Evolutionary conservation across 164 flowering plant genomes (phyloP), one percentile per base, ranked within the genome.

Genomic region (Dillenia turbinata): DNA sequence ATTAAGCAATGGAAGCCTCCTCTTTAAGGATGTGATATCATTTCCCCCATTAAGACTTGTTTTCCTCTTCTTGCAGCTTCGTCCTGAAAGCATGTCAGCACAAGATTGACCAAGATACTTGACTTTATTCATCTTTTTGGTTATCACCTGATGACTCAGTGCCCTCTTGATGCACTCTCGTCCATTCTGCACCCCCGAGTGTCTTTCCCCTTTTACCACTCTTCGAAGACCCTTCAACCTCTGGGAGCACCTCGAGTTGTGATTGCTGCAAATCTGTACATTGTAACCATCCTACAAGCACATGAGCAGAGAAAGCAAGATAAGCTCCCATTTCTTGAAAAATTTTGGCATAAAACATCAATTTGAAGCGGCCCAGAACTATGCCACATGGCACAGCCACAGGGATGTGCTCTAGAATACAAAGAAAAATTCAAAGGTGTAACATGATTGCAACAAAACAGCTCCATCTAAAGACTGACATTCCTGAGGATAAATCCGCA

Each of bases 221-320:
- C 51, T 52, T 44, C 56, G 63, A 7, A 19, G 33, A 46, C 0
- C 49, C 24, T 14, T 65, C 26, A 56, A 43, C 16, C 44, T 57
- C 22, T 12, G 54, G 55, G 47, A 17, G 24, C 15, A 59, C 17
- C 45, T 59, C 12, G 53, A 52, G 33, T 59, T 22, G 19, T 33
- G 22, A 46, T 51, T 52, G 40, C 54, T 47, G 43, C 53, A 26
- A 9, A 10, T 53, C 40, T 48, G 47, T 62, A 49, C 45, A 63
- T 59, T 59, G 22, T 53, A 47, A 54, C 44, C 62, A 59, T 52
- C 75, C 75, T 72, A 69, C 49, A 72, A 47, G 52, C 46, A 55
- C 33, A 63, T 52, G n/a, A 15, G 59, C 46, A 69, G 56, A 59
- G 47, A 47, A 12, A 10, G 24, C 47, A 14, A 52, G 50, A 60